Conservation (phyloP, 2,329 filamentous ascomycete genomes). For the Thermothelomyces thermophilus region DNA sequence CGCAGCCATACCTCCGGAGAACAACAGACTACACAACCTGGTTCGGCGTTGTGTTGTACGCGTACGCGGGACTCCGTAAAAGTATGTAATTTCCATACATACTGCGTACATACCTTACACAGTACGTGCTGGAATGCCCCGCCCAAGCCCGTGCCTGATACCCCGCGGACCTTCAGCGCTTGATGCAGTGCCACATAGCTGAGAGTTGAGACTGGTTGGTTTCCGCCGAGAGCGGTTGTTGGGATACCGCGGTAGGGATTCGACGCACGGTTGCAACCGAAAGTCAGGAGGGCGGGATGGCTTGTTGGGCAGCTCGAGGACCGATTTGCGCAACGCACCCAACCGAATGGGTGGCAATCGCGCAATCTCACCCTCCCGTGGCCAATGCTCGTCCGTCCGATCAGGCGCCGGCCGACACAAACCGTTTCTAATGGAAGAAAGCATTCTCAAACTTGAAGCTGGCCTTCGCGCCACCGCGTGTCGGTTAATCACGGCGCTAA, state of each 20-base stretch:
- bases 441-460: too few species aligned
- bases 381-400: neutral
- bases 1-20: too few species aligned
- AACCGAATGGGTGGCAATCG: neutral
- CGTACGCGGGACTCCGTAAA: too few species aligned
- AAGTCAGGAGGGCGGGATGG: neutral
- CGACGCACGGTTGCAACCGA: neutral
- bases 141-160: slow-evolving; percentile 4
- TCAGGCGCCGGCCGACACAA: neutral
- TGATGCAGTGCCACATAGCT: slow-evolving; percentile 16
- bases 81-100: too few species aligned
- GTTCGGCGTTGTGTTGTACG: too few species aligned
- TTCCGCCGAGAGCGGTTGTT: neutral
- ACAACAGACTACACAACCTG: too few species aligned
- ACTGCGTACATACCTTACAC: too few species aligned
- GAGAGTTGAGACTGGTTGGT: slow-evolving; percentile 7
- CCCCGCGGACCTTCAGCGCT: slow-evolving; percentile 12
- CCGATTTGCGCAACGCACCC: neutral
- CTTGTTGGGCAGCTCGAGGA: neutral
- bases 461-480: too few species aligned
- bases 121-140: too few species aligned
- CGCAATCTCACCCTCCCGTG: neutral
- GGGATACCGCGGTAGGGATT: neutral
- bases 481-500: too few species aligned
- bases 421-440: too few species aligned